These are phyloP conservation scores for Kwoniella europaea DNA, from an alignment of 768 basidiomycete genomes.

Conservation along the genomic window DNA sequence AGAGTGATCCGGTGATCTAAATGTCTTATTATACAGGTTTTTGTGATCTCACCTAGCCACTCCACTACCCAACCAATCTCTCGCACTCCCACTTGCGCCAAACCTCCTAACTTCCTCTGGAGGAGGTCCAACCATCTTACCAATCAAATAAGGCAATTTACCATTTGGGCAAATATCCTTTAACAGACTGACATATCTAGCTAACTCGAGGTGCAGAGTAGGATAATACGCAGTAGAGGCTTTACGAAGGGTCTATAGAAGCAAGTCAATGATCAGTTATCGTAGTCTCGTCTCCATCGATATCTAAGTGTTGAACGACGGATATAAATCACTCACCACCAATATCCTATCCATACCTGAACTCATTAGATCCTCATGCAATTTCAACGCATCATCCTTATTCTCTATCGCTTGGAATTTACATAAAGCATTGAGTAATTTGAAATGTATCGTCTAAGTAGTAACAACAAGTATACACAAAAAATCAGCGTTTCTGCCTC, in stretches of 20 bases:
- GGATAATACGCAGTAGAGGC: slow-evolving; percentile 95
- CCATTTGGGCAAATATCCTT: slow-evolving; percentile 65
- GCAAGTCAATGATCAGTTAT: background rate
- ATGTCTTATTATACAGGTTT: background rate
- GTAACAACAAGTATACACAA: no score
- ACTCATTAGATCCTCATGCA: slow-evolving; percentile 85
- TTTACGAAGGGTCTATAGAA: slow-evolving; percentile 83
- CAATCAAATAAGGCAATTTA: slow-evolving; percentile 80
- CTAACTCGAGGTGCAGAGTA: slow-evolving; percentile 87
- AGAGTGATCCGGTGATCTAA: background rate
- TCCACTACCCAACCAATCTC: slow-evolving; percentile 9
- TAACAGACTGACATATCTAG: slow-evolving; percentile 78
- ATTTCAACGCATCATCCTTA: slow-evolving; percentile 67
- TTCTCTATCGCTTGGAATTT: slow-evolving; percentile 69
- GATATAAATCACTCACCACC: slow-evolving; percentile 65
- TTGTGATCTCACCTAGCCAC: background rate
- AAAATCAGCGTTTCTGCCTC: no score
- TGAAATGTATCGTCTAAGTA: slow-evolving; percentile 80
- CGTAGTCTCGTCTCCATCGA: background rate
- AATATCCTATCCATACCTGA: slow-evolving; percentile 91
- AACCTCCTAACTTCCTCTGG: slow-evolving; percentile 65
- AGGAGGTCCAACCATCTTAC: slow-evolving; percentile 77
- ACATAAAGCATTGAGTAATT: slow-evolving; percentile 79
- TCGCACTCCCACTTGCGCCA: background rate
- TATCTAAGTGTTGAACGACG: background rate